Evolutionary conservation across 352 stramenopile genomes (phyloP), one percentile per base, ranked within the genome.

Genomic region (Phytophthora melonis): DNA sequence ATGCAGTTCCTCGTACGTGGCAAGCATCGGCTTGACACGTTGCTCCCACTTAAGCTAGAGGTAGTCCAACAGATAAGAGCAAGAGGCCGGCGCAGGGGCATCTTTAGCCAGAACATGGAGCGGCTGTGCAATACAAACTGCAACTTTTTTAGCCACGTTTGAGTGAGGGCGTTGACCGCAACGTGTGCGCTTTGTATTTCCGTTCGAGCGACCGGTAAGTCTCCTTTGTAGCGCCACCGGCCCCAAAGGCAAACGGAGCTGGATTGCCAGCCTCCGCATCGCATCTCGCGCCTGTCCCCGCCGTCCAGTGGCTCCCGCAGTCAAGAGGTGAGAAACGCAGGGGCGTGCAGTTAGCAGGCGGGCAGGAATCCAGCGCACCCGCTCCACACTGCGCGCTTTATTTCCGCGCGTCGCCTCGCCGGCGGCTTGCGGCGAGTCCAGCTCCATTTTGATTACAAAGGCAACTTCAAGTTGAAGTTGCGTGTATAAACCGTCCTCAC

Each of bases 11-110:
- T 75, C 14, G 30, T 63, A 70, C 16, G 47, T 69, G 14, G n/a
- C 62, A 27, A 74, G 53, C 62, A 45, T 45, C 36, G 36, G 36
- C 36, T 45, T 13, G 13, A 45, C 36, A 45, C 36, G 36, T 45
- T 45, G 54, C 1, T 58, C 1, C 68, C 68, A 70, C 36, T 66
- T 75, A n/a, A n/a, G n/a, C n/a, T n/a, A n/a, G n/a, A n/a, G n/a
- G n/a, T n/a, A n/a, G n/a, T n/a, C n/a, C n/a, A n/a, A n/a, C n/a
- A n/a, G n/a, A n/a, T n/a, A n/a, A n/a, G n/a, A n/a, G n/a, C n/a
- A n/a, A n/a, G n/a, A n/a, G n/a, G n/a, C n/a, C n/a, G n/a, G n/a
- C n/a, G n/a, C 47, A 49, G 18, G 41, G 30, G 0, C 30, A 34
- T 34, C 18, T 49, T 49, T 14, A 49, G 41, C 41, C 13, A 49